Percentiles rank a stretch among this genome's conserved stretches.
These are phyloP conservation scores for Venustampulla echinocandica DNA, from an alignment of 495 filamentous ascomycete species.

Conservation along the genomic window DNA sequence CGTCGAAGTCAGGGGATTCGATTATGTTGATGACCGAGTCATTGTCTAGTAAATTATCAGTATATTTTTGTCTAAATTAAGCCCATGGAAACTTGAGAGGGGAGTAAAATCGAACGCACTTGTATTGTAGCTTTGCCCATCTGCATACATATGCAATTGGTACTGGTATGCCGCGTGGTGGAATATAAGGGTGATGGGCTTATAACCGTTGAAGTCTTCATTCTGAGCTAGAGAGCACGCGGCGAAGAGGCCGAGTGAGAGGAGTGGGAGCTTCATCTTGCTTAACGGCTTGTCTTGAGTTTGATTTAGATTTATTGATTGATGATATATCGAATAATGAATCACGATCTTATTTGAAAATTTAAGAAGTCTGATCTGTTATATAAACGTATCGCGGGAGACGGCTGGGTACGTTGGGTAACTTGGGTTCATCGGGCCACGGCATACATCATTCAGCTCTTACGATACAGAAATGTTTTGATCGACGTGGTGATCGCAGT, in stretches of 20 bases:
- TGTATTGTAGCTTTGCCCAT: conserved; percentile 11
- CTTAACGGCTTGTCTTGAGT: neutral
- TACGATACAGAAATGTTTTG: no score
- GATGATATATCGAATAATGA: no score
- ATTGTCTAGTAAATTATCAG: conserved; percentile 2
- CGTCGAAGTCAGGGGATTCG: conserved; percentile 2
- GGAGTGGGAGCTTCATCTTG: neutral
- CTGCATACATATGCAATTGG: conserved; percentile 5
- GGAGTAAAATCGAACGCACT: neutral
- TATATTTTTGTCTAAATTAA: neutral
- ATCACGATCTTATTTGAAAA: no score
- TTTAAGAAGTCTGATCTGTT: no score
- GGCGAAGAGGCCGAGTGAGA: neutral
- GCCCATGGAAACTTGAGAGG: neutral
- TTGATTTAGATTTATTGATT: no score
- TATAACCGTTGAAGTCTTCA: neutral
- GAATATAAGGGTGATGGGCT: conserved; percentile 12
- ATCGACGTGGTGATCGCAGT: no score
- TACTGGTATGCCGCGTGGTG: conserved; percentile 8
- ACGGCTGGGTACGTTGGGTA: no score
- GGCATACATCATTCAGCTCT: no score
- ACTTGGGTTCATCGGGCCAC: no score
- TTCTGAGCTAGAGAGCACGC: neutral
- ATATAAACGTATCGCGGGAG: no score
- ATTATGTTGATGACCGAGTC: conserved; percentile 2